Base-by-base conservation (phyloP, 2,329 filamentous ascomycete genomes). In the Furcasterigmium sp. region DNA sequence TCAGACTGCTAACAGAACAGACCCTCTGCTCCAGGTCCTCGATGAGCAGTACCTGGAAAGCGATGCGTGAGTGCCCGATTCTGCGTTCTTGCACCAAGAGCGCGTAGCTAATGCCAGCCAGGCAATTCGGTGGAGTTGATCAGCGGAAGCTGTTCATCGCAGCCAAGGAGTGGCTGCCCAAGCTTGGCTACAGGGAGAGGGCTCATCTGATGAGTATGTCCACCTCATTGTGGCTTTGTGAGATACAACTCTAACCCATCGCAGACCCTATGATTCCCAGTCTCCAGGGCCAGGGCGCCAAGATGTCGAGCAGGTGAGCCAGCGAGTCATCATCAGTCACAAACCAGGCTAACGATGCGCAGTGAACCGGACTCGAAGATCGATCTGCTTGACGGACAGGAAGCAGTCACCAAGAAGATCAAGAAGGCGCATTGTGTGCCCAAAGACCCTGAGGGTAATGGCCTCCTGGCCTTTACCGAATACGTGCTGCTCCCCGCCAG, bases 21-120 rank as follows among this genome's bases (percentile, higher is more conserved):
- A 94, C 71, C 87, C 88, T 1, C 73, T 94, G 38, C 83, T 98
- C 67, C 93, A 97, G 67, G 87, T 87, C 1, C 70, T 97, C 37
- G 91, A 97, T 58, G 91, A 97, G 68, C 77, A 93, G 69, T 82
- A 96, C 71, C 73, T 98, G 4, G 82, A 82, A 45, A 87, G 91
- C 4, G 91, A 98, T 62, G 85, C 80, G 32, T 35, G 15, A 18
- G 32, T 35, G n/a, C 15, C 15, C 32, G n/a, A 35, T 35, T 10
- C 17, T 17, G n/a, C n/a, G n/a, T n/a, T n/a, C n/a, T n/a, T n/a
- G 32, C 11, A 17, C 15, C n/a, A 35, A 15, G n/a, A 9, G 7
- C 8, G 15, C 8, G 32, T 9, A 8, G 32, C 32, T 35, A 17
- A 35, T 17, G 7, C 7, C 9, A 7, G 7, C n/a, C 7, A 35